Evolutionary conservation across 352 stramenopile species (phyloP).

Genomic region (Achlya hypogyna): DNA sequence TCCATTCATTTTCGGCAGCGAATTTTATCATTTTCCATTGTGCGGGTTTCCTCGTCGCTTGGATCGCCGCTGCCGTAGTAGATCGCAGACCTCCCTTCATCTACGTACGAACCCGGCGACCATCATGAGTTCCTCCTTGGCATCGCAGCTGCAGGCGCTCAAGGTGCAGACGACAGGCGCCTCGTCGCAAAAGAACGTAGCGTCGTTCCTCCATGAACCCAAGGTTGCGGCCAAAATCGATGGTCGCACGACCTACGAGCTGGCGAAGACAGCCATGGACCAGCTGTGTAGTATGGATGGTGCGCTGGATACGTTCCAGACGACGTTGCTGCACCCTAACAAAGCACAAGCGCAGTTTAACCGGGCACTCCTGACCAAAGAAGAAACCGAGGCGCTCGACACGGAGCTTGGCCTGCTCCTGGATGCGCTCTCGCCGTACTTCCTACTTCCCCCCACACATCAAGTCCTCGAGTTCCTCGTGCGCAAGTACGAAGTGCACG

Average conservation of each 20-base stretch:
- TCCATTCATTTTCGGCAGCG: slow-evolving; percentile 19
- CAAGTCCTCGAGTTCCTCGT: slow-evolving; percentile 87
- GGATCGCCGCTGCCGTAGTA: neutral
- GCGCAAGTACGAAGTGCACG: slow-evolving; percentile 80
- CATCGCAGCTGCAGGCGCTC: slow-evolving; percentile 70
- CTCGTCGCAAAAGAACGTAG: slow-evolving; percentile 63
- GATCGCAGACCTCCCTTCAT: neutral
- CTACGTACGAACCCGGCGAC: neutral
- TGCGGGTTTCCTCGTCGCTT: neutral
- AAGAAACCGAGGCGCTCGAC: slow-evolving; percentile 60
- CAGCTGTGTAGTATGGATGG: slow-evolving; percentile 73
- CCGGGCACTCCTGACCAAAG: slow-evolving; percentile 47
- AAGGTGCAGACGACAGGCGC: slow-evolving; percentile 54
- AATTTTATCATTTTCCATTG: neutral
- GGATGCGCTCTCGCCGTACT: slow-evolving; percentile 76
- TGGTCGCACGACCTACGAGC: slow-evolving; percentile 77
- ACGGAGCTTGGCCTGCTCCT: slow-evolving; percentile 54
- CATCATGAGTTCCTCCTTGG: slow-evolving; percentile 33
- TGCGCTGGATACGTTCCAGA: slow-evolving; percentile 48
- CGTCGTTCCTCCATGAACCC: slow-evolving; percentile 79
- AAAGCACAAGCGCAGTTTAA: slow-evolving; percentile 51
- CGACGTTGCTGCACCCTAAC: slow-evolving; percentile 28
- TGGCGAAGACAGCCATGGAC: slow-evolving; percentile 72
- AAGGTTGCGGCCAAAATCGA: slow-evolving; percentile 72
- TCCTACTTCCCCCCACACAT: slow-evolving; percentile 63